Evolutionary conservation across 2,329 filamentous ascomycete species (phyloP).

Genomic region (Claviceps spartinae): DNA sequence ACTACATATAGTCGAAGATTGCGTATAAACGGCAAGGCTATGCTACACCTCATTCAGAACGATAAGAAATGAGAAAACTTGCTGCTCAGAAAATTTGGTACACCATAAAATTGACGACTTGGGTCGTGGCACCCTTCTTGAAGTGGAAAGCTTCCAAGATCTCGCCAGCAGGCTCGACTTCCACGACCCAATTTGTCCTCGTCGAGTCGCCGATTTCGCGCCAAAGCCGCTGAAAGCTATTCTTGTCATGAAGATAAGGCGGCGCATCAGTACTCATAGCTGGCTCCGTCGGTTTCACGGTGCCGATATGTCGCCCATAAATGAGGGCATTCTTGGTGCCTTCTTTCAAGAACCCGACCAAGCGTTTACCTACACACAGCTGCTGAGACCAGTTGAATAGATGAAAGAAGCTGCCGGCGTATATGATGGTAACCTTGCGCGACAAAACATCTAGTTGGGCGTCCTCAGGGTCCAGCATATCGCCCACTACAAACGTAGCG

Average conservation of each 20-base stretch:
- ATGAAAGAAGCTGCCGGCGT: conserved; percentile 36
- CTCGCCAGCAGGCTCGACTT: conserved; percentile 21
- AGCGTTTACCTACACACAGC: conserved; percentile 28
- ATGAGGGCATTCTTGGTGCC: conserved; percentile 32
- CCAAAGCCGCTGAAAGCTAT: conserved; percentile 40
- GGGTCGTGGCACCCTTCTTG: conserved; percentile 10
- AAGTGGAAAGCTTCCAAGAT: conserved; percentile 12
- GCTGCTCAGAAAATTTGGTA: conserved; percentile 17
- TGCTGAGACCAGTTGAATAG: conserved; percentile 35
- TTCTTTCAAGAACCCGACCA: conserved; percentile 31
- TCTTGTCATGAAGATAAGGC: conserved; percentile 32
- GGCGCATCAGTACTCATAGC: conserved; percentile 14
- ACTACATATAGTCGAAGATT: not conserved
- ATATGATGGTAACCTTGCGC: conserved; percentile 32
- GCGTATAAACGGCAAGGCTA: not conserved
- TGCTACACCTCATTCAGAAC: not conserved
- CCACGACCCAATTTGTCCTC: conserved; percentile 34
- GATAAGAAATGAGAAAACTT: not conserved
- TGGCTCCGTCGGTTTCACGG: conserved; percentile 13
- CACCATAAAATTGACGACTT: conserved; percentile 21
- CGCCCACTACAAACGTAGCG: conserved; percentile 35
- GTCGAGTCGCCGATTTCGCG: conserved; percentile 36
- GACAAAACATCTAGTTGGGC: conserved; percentile 19
- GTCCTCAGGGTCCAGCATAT: conserved; percentile 32
- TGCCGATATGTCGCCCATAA: conserved; percentile 38